Evolutionary conservation across 257 asterid species (phyloP).

Genomic region (Primulina eburnea): DNA sequence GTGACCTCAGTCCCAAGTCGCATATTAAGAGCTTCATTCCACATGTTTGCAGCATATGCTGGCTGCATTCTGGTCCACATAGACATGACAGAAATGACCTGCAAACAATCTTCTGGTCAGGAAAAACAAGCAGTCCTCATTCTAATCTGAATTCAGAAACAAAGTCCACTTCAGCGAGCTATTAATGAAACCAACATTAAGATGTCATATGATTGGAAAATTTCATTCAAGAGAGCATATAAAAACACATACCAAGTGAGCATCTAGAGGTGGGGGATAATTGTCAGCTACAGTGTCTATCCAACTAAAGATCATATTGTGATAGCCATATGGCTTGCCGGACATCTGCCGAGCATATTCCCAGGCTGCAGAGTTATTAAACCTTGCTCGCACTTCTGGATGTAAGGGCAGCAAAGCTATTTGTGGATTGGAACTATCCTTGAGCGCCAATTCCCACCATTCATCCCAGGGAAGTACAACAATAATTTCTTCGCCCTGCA

Average conservation of each 20-base stretch:
- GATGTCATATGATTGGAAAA: constrained; percentile 5
- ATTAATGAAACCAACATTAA: not conserved
- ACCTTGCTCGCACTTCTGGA: constrained; percentile 79
- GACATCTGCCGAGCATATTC: constrained; percentile 85
- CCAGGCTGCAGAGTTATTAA: constrained; percentile 86
- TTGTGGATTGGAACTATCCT: constrained; percentile 92
- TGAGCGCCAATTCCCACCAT: constrained; percentile 88
- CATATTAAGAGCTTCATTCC: constrained; percentile 99
- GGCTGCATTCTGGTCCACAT: constrained; percentile 99
- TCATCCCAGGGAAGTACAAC: constrained; percentile 87
- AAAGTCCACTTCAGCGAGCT: not conserved
- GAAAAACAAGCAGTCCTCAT: constrained; percentile 6
- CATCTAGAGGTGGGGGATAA: constrained; percentile 98
- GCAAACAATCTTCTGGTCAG: constrained; percentile 30
- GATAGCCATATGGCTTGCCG: constrained; percentile 98
- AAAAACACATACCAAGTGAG: constrained; percentile 81
- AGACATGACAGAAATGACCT: constrained; percentile 99
- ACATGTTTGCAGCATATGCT: constrained; percentile 98
- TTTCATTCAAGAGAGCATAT: not conserved
- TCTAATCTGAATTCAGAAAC: constrained; percentile 11
- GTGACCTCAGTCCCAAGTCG: constrained; percentile 94
- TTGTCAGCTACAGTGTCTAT: constrained; percentile 91
- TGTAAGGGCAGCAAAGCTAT: constrained; percentile 88
- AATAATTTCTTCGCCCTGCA: constrained; percentile 95
- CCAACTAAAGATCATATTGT: constrained; percentile 99